phyloP scores from a whole-genome alignment of 139 green algal species.

The Coccomyxa sp. region DNA sequence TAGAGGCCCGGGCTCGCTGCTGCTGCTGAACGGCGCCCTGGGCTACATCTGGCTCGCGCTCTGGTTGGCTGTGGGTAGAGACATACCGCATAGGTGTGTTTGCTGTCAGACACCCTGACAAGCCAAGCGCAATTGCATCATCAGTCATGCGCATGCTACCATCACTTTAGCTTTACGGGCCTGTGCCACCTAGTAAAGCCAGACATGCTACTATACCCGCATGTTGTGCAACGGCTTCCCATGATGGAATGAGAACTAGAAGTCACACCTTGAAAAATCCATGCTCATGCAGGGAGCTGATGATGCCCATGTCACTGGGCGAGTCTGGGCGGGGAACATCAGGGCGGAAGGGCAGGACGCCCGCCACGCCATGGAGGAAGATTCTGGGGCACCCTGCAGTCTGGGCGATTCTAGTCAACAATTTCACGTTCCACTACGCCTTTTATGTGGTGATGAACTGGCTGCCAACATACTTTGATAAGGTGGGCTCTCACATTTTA shows the following conservation, averaged over 20 bases:
- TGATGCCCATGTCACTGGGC: slow-evolving; percentile 11
- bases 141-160: too few relatives aligned
- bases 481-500: too few relatives aligned
- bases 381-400: slow-evolving; percentile 74
- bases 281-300: slow-evolving; percentile 6
- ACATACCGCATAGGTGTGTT: slow-evolving; percentile 13
- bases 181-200: too few relatives aligned
- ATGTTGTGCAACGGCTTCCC: too few relatives aligned
- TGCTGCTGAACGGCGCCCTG: slow-evolving; percentile 62
- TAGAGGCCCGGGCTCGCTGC: slow-evolving; percentile 55
- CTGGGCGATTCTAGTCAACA: slow-evolving; percentile 95
- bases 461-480: slow-evolving; percentile 96
- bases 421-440: slow-evolving; percentile 98
- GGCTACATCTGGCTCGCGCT: slow-evolving; percentile 77
- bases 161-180: too few relatives aligned
- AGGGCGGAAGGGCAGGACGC: slow-evolving; percentile 34
- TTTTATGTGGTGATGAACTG: slow-evolving; percentile 99
- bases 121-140: too few relatives aligned
- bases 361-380: slow-evolving; percentile 55
- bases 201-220: too few relatives aligned
- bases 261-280: too few relatives aligned
- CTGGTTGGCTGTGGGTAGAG: slow-evolving; percentile 40
- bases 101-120: background rate
- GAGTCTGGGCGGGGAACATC: background rate
- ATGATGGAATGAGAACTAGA: too few relatives aligned